phyloP scores from a whole-genome alignment of 257 asterid species.

The Solanum tarijense region DNA sequence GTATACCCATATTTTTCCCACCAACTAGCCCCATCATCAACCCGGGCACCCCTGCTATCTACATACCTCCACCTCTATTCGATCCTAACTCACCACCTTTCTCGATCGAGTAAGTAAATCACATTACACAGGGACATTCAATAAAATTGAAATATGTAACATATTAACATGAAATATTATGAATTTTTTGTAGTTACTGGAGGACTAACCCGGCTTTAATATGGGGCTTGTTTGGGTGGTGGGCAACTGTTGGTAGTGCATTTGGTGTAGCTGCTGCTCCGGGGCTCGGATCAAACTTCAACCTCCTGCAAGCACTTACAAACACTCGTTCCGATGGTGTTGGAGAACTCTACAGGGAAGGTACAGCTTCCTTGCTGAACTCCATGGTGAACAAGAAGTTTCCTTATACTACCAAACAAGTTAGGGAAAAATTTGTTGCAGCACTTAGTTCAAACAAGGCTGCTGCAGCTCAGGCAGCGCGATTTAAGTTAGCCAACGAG shows the following conservation, averaged over 20 bases:
- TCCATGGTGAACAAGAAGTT: slow-evolving; percentile 56
- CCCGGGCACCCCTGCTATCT: slow-evolving; percentile 35
- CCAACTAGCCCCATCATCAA: slow-evolving; percentile 19
- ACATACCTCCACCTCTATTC: slow-evolving; percentile 44
- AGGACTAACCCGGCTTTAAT: slow-evolving; percentile 46
- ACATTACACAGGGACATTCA: neutral
- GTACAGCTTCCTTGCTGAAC: slow-evolving; percentile 85
- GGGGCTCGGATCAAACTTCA: slow-evolving; percentile 41
- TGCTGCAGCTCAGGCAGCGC: slow-evolving; percentile 65
- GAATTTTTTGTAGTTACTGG: slow-evolving; percentile 42
- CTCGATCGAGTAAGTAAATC: slow-evolving; percentile 40
- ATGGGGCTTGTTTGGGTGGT: slow-evolving; percentile 43
- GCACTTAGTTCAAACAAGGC: slow-evolving; percentile 62
- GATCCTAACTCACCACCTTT: slow-evolving; percentile 63
- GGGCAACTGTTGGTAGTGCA: slow-evolving; percentile 37
- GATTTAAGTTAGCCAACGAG: slow-evolving; percentile 77
- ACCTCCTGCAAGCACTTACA: slow-evolving; percentile 57
- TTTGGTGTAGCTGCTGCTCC: slow-evolving; percentile 25
- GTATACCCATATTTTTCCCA: slow-evolving; percentile 11
- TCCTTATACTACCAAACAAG: slow-evolving; percentile 67
- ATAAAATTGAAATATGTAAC: neutral
- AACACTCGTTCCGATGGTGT: slow-evolving; percentile 53
- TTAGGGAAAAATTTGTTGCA: slow-evolving; percentile 48
- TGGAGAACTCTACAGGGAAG: slow-evolving; percentile 89
- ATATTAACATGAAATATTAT: neutral